These are phyloP conservation scores for Nepenthes alata DNA, from an alignment of 179 eudicot genomes.

Conservation along the genomic window DNA sequence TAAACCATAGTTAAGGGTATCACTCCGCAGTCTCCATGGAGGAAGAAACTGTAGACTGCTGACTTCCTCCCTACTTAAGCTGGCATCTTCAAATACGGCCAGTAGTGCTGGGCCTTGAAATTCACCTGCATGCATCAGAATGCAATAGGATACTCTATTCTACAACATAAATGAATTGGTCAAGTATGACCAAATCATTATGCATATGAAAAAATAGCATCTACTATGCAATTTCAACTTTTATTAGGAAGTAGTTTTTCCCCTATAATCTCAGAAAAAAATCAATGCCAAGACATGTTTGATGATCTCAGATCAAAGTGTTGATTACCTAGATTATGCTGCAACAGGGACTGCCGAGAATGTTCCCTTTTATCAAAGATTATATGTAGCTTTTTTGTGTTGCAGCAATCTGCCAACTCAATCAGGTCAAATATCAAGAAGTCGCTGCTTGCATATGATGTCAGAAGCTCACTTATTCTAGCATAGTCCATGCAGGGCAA, in stretches of 20 bases:
- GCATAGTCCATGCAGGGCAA: slow-evolving; percentile 86
- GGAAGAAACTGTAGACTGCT: slow-evolving; percentile 88
- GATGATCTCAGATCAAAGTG: slow-evolving; percentile 3
- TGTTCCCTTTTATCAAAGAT: slow-evolving; percentile 89
- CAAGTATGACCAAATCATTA: neutral
- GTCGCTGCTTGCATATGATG: slow-evolving; percentile 41
- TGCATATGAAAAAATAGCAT: neutral
- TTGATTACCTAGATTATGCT: slow-evolving; percentile 85
- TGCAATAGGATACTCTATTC: neutral
- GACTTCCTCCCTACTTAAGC: slow-evolving; percentile 84
- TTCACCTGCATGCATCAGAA: slow-evolving; percentile 48
- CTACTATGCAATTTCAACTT: neutral
- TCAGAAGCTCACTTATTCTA: slow-evolving; percentile 68
- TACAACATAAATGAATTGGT: neutral
- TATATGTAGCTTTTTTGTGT: slow-evolving; percentile 73
- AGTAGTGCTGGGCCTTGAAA: slow-evolving; percentile 94
- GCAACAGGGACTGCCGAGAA: slow-evolving; percentile 78
- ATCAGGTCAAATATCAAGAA: slow-evolving; percentile 85
- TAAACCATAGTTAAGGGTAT: slow-evolving; percentile 81
- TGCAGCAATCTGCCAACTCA: slow-evolving; percentile 98
- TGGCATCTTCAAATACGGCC: slow-evolving; percentile 76
- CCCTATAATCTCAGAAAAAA: neutral
- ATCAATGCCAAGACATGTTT: neutral
- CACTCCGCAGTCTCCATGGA: slow-evolving; percentile 90
- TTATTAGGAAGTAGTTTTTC: neutral